A percentile compares a stretch with the other conserved stretches of the same genome.
Conservation (phyloP, 495 filamentous ascomycete genomes). For the Penicillium malachiteum region DNA sequence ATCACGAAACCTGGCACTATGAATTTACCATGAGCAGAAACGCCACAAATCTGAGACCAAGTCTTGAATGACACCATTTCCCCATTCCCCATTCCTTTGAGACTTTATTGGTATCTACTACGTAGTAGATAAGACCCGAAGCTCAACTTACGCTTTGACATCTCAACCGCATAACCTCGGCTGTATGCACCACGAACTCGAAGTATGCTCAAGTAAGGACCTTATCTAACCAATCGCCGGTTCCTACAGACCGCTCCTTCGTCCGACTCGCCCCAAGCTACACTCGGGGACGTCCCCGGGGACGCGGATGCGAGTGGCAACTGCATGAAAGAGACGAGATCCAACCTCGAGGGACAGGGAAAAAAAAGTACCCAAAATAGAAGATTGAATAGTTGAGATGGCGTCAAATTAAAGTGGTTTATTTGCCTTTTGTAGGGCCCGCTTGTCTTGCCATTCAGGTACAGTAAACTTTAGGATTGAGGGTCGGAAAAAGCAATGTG, state of each 20-base stretch:
- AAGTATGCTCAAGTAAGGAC: neutral
- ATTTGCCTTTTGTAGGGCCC: constrained; percentile 10
- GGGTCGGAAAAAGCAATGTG: constrained; percentile 19
- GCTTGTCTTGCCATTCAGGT: neutral
- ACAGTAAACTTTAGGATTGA: constrained; percentile 4
- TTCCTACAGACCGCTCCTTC: constrained; percentile 14
- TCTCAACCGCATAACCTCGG: neutral
- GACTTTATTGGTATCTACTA: too few relatives aligned
- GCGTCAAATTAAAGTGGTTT: constrained; percentile 17
- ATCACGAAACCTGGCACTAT: too few relatives aligned
- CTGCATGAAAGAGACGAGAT: neutral
- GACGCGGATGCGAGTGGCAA: neutral
- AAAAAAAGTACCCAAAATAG: neutral
- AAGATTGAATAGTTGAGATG: constrained; percentile 2
- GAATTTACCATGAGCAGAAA: too few relatives aligned
- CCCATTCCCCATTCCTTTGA: neutral
- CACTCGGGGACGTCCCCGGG: too few relatives aligned
- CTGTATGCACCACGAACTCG: neutral
- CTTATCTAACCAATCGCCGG: constrained; percentile 7
- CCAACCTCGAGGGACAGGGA: neutral
- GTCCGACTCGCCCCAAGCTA: neutral
- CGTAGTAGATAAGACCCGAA: neutral
- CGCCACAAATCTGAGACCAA: too few relatives aligned
- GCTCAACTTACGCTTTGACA: constrained; percentile 1
- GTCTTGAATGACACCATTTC: neutral